Conservation (phyloP, 306 rosid genomes). For the Gleditsia sinensis region DNA sequence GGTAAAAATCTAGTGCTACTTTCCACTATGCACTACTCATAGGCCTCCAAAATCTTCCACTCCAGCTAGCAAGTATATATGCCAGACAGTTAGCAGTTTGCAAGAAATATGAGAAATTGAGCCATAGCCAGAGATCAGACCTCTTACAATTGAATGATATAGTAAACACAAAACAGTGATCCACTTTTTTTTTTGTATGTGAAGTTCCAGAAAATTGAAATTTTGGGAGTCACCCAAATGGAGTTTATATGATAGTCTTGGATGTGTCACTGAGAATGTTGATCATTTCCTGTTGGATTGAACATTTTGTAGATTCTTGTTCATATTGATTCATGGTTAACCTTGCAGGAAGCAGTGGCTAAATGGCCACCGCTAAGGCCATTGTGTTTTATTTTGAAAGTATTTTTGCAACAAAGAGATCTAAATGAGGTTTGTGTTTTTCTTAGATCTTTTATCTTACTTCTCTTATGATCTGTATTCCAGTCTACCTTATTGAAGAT, state of each 20-base stretch:
- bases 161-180: background rate
- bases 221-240: background rate
- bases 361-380: conserved; percentile 87
- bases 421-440: conserved; percentile 75
- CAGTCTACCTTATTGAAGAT: conserved; percentile 38
- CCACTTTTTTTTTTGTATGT: background rate
- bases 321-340: conserved; percentile 17
- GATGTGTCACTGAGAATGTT: background rate
- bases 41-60: no score
- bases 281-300: conserved; percentile 13
- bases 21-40: no score
- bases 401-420: conserved; percentile 94
- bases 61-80: no score
- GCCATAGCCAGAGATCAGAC: no score
- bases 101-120: no score
- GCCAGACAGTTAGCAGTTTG: no score
- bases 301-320: conserved; percentile 13
- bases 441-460: conserved; percentile 2
- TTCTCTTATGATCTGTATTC: conserved; percentile 13
- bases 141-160: no score
- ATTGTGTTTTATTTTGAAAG: conserved; percentile 86
- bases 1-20: no score
- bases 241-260: background rate
- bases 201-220: background rate
- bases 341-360: conserved; percentile 72